A percentile compares a stretch with the other conserved stretches of the same genome.
Conservation (phyloP, 495 filamentous ascomycete genomes). For the Hypoxylon fuscum region DNA sequence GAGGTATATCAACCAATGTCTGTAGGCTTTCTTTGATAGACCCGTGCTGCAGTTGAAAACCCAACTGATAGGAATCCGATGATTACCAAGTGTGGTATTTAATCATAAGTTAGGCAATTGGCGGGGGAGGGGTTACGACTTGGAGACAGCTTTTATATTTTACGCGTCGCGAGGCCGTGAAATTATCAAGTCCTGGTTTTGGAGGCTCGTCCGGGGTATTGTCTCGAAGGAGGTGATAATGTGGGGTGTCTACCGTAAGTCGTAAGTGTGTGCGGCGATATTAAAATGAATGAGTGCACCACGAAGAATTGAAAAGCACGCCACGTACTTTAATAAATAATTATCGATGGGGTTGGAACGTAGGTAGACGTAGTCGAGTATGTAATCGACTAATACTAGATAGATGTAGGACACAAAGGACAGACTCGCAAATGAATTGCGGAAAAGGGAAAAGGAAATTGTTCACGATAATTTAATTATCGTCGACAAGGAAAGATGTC, state of each 20-base stretch:
- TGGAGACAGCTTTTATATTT: constrained; percentile 18
- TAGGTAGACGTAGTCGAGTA: neutral
- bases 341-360: too few species aligned
- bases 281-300: constrained; percentile 9
- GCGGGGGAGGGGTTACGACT: constrained; percentile 26
- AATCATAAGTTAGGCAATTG: constrained; percentile 8
- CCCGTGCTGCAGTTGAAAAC: neutral
- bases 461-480: constrained; percentile 22
- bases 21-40: neutral
- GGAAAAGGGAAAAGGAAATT: constrained; percentile 9
- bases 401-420: neutral
- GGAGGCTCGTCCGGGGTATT: constrained; percentile 3
- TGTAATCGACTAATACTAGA: neutral
- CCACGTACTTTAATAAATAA: constrained; percentile 9
- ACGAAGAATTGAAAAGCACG: constrained; percentile 5
- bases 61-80: too few species aligned
- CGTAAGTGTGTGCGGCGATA: constrained; percentile 7
- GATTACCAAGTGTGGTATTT: too few species aligned
- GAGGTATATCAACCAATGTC: neutral
- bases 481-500: constrained; percentile 16
- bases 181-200: constrained; percentile 17
- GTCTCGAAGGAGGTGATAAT: constrained; percentile 15
- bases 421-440: neutral
- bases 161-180: constrained; percentile 20
- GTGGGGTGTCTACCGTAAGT: constrained; percentile 25